Conservation (phyloP, 108 stramenopile species). For the Pseudonitzschia multiseries region DNA sequence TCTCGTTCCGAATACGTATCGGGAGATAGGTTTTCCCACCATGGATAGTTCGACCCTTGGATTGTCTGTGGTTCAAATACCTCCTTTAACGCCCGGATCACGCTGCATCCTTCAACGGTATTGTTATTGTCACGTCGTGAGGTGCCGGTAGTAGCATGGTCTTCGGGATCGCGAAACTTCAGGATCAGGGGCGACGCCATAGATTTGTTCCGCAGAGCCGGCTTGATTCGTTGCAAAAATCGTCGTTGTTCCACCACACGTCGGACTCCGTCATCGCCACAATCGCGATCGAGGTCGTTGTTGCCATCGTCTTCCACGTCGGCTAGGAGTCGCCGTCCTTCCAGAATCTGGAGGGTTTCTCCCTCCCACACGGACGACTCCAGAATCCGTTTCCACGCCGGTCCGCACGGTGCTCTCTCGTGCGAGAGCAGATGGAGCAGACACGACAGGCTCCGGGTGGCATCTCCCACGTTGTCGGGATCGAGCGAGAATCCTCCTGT, state of each 20-base stretch:
- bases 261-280: not conserved
- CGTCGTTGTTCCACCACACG: not conserved
- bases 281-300: too few species aligned
- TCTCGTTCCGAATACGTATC: constrained; percentile 13
- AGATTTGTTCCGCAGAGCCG: not conserved
- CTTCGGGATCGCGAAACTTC: constrained; percentile 2
- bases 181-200: constrained; percentile 16
- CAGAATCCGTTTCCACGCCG: constrained; percentile 9
- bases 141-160: not conserved
- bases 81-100: constrained; percentile 18
- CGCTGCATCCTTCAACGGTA: not conserved
- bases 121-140: not conserved
- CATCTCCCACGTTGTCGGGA: constrained; percentile 40
- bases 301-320: not conserved
- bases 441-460: constrained; percentile 28
- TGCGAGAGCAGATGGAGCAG: constrained; percentile 20
- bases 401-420: not conserved
- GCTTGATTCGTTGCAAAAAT: constrained; percentile 7
- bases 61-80: constrained; percentile 13
- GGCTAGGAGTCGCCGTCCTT: not conserved
- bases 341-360: constrained; percentile 22
- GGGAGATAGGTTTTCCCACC: constrained; percentile 8
- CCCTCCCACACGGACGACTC: constrained; percentile 9
- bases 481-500: constrained; percentile 8
- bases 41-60: constrained; percentile 9